A percentile compares a stretch with the other conserved stretches of the same genome.
These are phyloP conservation scores for Neurospora tetrasperma DNA, from an alignment of 495 filamentous ascomycete genomes.

Conservation along the genomic window DNA sequence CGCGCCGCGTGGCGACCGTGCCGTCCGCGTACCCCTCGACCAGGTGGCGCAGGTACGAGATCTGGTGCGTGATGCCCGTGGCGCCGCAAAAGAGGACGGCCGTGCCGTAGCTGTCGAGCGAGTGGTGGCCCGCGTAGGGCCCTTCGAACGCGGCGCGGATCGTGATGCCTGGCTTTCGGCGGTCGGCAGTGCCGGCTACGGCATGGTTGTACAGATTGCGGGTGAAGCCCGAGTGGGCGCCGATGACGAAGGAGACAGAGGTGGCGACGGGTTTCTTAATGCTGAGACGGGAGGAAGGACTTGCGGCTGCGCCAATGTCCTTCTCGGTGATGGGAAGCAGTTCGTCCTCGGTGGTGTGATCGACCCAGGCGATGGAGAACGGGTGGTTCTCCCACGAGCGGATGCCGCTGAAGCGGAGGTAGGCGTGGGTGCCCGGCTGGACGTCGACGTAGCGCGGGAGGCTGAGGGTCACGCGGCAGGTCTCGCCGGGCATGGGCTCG, in stretches of 20 bases:
- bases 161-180: constrained; percentile 9
- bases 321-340: constrained; percentile 22
- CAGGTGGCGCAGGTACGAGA: constrained; percentile 77
- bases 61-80: constrained; percentile 88
- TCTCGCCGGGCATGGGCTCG: constrained; percentile 71
- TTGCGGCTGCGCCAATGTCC: constrained; percentile 3
- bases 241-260: constrained; percentile 60
- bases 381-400: constrained; percentile 82
- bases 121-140: constrained; percentile 75
- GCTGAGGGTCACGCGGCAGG: constrained; percentile 69
- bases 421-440: constrained; percentile 78
- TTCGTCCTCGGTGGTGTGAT: constrained; percentile 28
- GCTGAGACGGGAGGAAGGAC: constrained; percentile 5
- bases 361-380: constrained; percentile 84
- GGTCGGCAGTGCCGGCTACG: constrained; percentile 2
- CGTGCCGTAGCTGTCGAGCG: constrained; percentile 82
- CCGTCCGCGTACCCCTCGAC: constrained; percentile 62
- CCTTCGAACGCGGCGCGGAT: constrained; percentile 59
- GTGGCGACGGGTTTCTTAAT: constrained; percentile 12
- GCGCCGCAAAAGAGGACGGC: constrained; percentile 84
- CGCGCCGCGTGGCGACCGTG: constrained; percentile 65
- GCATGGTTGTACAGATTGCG: constrained; percentile 58
- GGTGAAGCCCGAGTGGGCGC: constrained; percentile 81
- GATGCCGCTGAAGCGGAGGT: constrained; percentile 69
- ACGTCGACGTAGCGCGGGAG: constrained; percentile 68